Conservation (phyloP, 208 protist species). For the Acanthamoeba royreba region DNA sequence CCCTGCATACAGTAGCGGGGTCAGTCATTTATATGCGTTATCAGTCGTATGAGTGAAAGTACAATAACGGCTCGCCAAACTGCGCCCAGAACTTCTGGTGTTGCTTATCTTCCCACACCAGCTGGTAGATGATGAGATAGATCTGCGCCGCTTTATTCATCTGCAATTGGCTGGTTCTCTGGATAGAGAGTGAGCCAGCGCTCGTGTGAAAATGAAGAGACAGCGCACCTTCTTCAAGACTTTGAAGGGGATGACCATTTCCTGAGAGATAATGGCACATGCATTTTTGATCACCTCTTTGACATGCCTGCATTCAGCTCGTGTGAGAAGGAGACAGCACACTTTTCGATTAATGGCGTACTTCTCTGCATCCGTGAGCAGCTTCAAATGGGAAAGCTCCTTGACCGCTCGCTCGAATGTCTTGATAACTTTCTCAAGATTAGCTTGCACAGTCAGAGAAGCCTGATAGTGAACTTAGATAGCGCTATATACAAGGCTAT, state of each 20-base stretch:
- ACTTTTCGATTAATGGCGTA: too few species aligned
- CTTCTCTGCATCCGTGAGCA: not conserved
- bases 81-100: conserved; percentile 6
- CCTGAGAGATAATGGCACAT: not conserved
- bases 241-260: not conserved
- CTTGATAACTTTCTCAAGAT: not conserved
- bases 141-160: not conserved
- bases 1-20: not conserved
- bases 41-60: not conserved
- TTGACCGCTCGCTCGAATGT: not conserved
- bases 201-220: not conserved
- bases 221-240: not conserved
- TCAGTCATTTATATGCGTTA: too few species aligned
- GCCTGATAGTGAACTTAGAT: not conserved
- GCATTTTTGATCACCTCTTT: not conserved
- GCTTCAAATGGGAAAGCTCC: not conserved
- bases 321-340: too few species aligned
- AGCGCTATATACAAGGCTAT: not conserved
- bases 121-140: not conserved
- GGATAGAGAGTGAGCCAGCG: not conserved
- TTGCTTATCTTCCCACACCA: not conserved
- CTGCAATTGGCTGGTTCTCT: not conserved
- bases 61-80: not conserved
- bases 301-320: not conserved
- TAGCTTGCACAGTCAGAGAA: not conserved